Conservation (phyloP, 2,329 filamentous ascomycete species). For the Chaetomiaceae sp. region DNA sequence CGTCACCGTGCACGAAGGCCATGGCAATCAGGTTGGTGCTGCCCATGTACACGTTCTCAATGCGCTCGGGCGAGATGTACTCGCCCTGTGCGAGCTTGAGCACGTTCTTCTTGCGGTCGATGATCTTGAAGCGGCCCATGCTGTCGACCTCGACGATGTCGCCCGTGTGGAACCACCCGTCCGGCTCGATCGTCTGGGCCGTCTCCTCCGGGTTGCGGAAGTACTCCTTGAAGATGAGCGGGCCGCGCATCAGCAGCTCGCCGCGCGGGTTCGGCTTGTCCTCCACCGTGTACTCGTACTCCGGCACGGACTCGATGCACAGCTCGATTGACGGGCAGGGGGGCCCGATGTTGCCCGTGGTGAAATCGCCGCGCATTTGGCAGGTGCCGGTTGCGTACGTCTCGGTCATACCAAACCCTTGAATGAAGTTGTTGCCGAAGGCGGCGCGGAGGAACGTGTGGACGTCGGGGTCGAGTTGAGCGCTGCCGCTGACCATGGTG, state of each 20-base stretch:
- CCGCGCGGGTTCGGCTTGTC: constrained; percentile 88
- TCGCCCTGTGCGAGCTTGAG: constrained; percentile 96
- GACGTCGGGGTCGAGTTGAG: constrained; percentile 80
- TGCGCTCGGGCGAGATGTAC: constrained; percentile 94
- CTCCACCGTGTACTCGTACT: constrained; percentile 84
- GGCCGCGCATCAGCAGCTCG: constrained; percentile 77
- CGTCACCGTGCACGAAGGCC: constrained; percentile 88
- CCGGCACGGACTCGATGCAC: constrained; percentile 80
- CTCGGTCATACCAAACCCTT: constrained; percentile 93
- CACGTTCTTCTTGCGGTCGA: constrained; percentile 98
- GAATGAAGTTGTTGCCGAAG: constrained; percentile 69
- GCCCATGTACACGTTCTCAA: constrained; percentile 89
- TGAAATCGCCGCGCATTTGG: constrained; percentile 66
- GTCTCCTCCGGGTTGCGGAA: constrained; percentile 89
- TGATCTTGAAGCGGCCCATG: constrained; percentile 80
- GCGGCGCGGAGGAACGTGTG: constrained; percentile 84
- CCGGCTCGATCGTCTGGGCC: constrained; percentile 68
- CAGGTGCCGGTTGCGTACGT: constrained; percentile 72
- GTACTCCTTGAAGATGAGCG: constrained; percentile 78
- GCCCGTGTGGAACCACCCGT: constrained; percentile 96
- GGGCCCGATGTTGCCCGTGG: constrained; percentile 73
- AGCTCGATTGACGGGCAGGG: constrained; percentile 63
- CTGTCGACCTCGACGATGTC: constrained; percentile 85
- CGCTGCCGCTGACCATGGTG: constrained; percentile 79
- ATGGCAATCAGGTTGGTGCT: constrained; percentile 71